Conservation (phyloP, 116 monocot genomes). For the Iris pallida region DNA sequence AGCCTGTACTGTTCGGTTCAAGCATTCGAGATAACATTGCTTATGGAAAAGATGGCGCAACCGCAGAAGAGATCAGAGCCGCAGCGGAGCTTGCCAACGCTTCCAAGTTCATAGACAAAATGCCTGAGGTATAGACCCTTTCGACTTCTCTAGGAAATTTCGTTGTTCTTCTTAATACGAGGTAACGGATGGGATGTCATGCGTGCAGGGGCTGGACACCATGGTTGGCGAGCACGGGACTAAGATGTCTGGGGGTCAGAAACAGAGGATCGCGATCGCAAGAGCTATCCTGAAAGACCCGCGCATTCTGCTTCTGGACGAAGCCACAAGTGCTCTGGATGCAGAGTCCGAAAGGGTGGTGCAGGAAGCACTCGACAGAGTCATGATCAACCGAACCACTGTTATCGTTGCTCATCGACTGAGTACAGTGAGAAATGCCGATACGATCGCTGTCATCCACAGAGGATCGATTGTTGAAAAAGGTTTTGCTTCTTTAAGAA, state of each 20-base stretch:
- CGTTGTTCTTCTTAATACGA: neutral
- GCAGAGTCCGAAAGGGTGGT: constrained; percentile 11
- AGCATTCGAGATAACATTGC: constrained; percentile 16
- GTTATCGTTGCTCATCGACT: constrained; percentile 22
- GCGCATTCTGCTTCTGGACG: constrained; percentile 27
- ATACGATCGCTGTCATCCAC: constrained; percentile 54
- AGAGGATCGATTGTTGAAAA: constrained; percentile 58
- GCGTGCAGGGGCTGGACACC: constrained; percentile 10
- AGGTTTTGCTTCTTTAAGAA: constrained; percentile 25
- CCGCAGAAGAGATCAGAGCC: constrained; percentile 13
- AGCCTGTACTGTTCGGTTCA: constrained; percentile 13
- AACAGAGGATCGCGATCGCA: constrained; percentile 38
- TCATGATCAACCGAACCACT: constrained; percentile 11
- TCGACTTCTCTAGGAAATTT: neutral
- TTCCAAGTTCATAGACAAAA: constrained; percentile 9
- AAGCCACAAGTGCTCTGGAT: constrained; percentile 36
- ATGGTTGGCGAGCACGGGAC: constrained; percentile 13
- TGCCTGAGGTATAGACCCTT: constrained; percentile 14
- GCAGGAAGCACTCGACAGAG: constrained; percentile 10
- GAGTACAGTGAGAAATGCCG: constrained; percentile 52
- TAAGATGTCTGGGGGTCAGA: constrained; percentile 24
- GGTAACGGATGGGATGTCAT: neutral
- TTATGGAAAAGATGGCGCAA: constrained; percentile 16
- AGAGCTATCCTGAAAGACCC: constrained; percentile 40
- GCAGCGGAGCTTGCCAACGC: constrained; percentile 19